Evolutionary conservation across 306 rosid genomes (phyloP), one percentile per base, ranked within the genome.

Genomic region (Arachis hypogaea): DNA sequence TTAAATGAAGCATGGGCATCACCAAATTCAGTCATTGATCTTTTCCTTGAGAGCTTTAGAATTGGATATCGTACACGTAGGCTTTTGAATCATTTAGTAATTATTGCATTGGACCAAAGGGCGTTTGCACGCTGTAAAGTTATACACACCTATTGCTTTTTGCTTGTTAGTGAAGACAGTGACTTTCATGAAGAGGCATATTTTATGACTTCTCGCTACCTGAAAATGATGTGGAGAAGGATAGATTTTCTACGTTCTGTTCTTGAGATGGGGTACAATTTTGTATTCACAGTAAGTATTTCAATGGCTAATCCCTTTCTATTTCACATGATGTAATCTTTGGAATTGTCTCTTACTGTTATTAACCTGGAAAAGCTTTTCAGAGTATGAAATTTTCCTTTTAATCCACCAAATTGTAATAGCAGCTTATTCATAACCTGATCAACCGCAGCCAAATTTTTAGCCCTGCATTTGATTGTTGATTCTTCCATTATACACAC

Each of bases 181-280:
- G 95, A 94, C 83, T 91, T 92, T 87, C 92, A 61, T 82, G 77
- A 55, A 62, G 99, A 92, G 81, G 97, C 99, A 10, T 84, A 75
- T 66, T 89, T 94, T 74, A 94, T 94, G 99, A 88, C 96, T 73
- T 90, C 90, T 59, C 84, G 47, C 63, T 94, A 94, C 86, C 77
- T 94, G 95, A 87, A 87, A 84, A 94, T 94, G 97, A 94, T 94
- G 97, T 92, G 97, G 98, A 85, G 81, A 75, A 87, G 96, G 83
- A 87, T 94, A 81, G 95, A 89, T 84, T 92, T 94, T 85, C 89
- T 94, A 5, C 86, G 89, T 60, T 80, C 88, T 66, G 84, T 94
- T 78, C 89, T 89, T 58, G 95, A 88, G 86, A 71, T 85, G 91
- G 99, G 99, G 2, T 88, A 92, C 92, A 84, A 88, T 82, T 94